Conservation (phyloP, 352 stramenopile genomes). For the Phytopythium helicoides region DNA sequence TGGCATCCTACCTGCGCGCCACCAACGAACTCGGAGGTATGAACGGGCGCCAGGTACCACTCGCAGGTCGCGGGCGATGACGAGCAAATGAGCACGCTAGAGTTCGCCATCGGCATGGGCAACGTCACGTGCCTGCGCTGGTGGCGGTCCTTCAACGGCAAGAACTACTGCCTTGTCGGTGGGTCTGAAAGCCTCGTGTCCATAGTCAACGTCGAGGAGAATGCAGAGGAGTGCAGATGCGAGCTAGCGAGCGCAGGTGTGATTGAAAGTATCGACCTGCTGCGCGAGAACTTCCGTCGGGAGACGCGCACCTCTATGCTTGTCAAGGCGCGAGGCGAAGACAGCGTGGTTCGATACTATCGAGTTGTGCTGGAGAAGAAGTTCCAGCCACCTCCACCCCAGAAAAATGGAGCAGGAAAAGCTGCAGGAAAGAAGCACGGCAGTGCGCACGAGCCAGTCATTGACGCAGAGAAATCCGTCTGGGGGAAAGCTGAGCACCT, state of each 20-base stretch:
- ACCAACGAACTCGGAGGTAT: conserved; percentile 77
- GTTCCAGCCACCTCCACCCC: conserved; percentile 27
- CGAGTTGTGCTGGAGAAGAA: conserved; percentile 85
- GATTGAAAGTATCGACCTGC: conserved; percentile 73
- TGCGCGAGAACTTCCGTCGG: conserved; percentile 75
- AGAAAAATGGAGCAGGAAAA: conserved; percentile 16
- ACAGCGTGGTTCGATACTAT: conserved; percentile 59
- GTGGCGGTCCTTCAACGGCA: conserved; percentile 81
- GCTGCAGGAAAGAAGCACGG: background rate
- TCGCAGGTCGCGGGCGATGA: conserved; percentile 79
- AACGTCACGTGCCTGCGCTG: conserved; percentile 63
- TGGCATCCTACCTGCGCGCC: conserved; percentile 81
- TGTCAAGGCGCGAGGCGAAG: conserved; percentile 55
- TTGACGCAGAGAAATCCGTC: background rate
- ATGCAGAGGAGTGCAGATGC: conserved; percentile 79
- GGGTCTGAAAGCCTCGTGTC: conserved; percentile 77
- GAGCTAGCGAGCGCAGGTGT: conserved; percentile 62
- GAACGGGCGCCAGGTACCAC: conserved; percentile 79
- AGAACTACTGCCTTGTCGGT: conserved; percentile 84
- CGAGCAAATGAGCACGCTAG: conserved; percentile 82
- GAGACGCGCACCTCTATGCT: conserved; percentile 83
- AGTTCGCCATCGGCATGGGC: conserved; percentile 74
- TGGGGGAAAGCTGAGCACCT: background rate
- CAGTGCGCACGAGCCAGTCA: background rate
- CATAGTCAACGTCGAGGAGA: conserved; percentile 85